Percentiles rank a stretch among this genome's conserved stretches.
Conservation (phyloP, 1,284 basidiomycete species). For the Fomitopsis betulina region DNA sequence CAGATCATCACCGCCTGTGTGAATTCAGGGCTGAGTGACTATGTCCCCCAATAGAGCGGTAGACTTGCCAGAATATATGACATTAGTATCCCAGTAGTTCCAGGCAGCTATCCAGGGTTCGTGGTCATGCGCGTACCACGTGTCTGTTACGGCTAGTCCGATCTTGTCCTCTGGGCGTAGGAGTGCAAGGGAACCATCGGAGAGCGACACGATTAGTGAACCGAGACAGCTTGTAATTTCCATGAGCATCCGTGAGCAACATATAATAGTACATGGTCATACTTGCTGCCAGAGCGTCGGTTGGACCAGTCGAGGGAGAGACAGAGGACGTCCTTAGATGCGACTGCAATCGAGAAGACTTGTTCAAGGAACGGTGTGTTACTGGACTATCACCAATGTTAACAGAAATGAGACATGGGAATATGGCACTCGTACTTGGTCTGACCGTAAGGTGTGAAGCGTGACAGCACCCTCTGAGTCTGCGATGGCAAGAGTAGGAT, state of each 20-base stretch:
- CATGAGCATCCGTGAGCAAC: conserved; percentile 1
- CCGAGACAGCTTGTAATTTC: conserved; percentile 37
- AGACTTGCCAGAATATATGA: conserved; percentile 78
- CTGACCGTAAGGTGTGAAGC: conserved; percentile 49
- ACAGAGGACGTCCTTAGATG: conserved; percentile 60
- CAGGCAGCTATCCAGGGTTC: conserved; percentile 95
- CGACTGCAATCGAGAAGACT: conserved; percentile 51
- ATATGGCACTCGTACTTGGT: conserved; percentile 37
- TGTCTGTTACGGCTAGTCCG: conserved; percentile 40
- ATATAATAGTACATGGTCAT: neutral
- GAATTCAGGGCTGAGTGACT: neutral
- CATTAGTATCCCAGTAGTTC: conserved; percentile 76
- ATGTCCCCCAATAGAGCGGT: neutral
- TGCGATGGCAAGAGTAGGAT: conserved; percentile 63
- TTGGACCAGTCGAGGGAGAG: conserved; percentile 90
- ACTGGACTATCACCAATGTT: neutral
- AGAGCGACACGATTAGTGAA: conserved; percentile 76
- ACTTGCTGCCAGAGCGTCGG: conserved; percentile 37
- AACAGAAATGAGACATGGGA: neutral
- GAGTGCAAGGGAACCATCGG: conserved; percentile 68
- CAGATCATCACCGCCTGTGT: conserved; percentile 93
- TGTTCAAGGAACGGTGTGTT: conserved; percentile 31
- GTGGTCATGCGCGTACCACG: conserved; percentile 89
- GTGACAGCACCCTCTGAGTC: conserved; percentile 81
- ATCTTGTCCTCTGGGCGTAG: conserved; percentile 42